Evolutionary conservation across 2,329 filamentous ascomycete genomes (phyloP).

Genomic region (Venturia effusa): DNA sequence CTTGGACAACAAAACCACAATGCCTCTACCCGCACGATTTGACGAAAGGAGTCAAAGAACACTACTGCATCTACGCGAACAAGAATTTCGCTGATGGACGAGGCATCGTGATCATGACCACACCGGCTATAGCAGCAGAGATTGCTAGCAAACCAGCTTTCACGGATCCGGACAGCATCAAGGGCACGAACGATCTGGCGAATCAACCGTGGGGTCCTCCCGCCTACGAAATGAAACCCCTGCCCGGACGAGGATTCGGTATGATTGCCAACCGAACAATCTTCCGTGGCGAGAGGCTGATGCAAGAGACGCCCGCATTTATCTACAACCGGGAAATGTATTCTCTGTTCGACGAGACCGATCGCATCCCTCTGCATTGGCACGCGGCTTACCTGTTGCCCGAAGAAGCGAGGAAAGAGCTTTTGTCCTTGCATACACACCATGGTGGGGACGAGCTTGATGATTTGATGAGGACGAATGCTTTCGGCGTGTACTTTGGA

Average conservation of each 20-base stretch:
- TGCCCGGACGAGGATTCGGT: slow-evolving; percentile 10
- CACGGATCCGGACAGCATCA: slow-evolving; percentile 1
- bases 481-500: slow-evolving; percentile 8
- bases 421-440: slow-evolving; percentile 9
- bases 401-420: slow-evolving; percentile 8
- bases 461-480: slow-evolving; percentile 12
- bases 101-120: slow-evolving; percentile 8
- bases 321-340: not conserved
- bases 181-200: slow-evolving; percentile 5
- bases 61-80: slow-evolving; percentile 9
- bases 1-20: slow-evolving; percentile 5
- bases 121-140: not conserved
- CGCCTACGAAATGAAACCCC: not conserved
- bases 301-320: slow-evolving; percentile 9
- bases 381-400: slow-evolving; percentile 9
- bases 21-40: not conserved
- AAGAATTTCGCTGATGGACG: slow-evolving; percentile 11
- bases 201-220: slow-evolving; percentile 7
- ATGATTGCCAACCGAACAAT: slow-evolving; percentile 11
- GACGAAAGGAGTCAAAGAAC: not conserved
- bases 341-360: not conserved
- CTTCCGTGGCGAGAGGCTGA: slow-evolving; percentile 9
- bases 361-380: slow-evolving; percentile 8
- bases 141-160: slow-evolving; percentile 4
- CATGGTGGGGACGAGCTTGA: slow-evolving; percentile 9